Evolutionary conservation across 2,329 filamentous ascomycete genomes (phyloP), one percentile per base, ranked within the genome.

Genomic region (Pyrenophora seminiperda): DNA sequence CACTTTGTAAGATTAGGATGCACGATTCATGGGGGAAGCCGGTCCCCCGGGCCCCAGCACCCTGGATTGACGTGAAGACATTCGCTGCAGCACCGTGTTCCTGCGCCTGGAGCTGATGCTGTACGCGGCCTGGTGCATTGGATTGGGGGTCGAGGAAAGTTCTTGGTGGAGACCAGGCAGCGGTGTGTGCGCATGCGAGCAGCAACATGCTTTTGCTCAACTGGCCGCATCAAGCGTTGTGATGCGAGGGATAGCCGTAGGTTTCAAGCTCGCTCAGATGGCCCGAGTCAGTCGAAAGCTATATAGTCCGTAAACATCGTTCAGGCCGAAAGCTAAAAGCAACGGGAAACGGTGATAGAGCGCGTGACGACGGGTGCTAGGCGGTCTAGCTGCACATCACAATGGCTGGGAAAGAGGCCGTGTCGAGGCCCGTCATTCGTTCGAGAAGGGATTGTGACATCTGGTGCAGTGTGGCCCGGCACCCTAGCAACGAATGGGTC

Each of bases 401-500:
- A 17, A 15, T 37, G 24, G 41, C 27, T 32, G 37, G 18, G 29
- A 36, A 4, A 36, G 14, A 37, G 36, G 32, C 41, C 29, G 40
- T 29, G 22, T 29, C 20, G 47, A 39, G 30, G 38, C 29, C 18
- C 31, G 41, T 43, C 38, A 54, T 54, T 46, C 46, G 54, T 40
- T 47, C 44, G 43, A 47, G 29, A 31, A 42, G 43, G 41, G 29
- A 43, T 18, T 58, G 54, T 54, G 52, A 52, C 50, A 47, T 50
- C 41, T 51, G 52, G 41, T 54, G 54, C 51, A 54, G 33, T 38
- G 38, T 47, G 43, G 44, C 31, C 49, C 44, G 40, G 50, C 41
- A 46, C 48, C 47, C 54, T 56, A 56, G 57, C 50, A 50, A 47
- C 41, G 45, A 48, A 43, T 42, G 36, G 44, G 43, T 29, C 49